phyloP scores from a whole-genome alignment of 495 filamentous ascomycete species.

The Penicillium cosmopolitanum region DNA sequence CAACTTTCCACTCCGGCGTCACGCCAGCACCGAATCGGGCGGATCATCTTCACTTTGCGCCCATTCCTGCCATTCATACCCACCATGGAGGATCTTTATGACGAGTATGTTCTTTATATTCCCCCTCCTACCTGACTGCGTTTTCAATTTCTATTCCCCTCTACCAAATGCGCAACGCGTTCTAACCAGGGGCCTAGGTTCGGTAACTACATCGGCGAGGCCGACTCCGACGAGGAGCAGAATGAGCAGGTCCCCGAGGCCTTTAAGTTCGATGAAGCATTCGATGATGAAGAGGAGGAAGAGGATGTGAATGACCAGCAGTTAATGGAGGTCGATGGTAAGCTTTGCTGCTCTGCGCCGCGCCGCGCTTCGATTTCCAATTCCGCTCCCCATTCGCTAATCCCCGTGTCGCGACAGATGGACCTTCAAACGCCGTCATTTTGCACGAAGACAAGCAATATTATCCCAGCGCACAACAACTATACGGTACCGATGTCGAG shows the following conservation, averaged over 20 bases:
- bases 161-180: not conserved
- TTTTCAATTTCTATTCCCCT: not conserved
- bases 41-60: conserved; percentile 17
- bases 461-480: conserved; percentile 92
- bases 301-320: conserved; percentile 66
- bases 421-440: conserved; percentile 94
- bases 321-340: conserved; percentile 92
- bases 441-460: conserved; percentile 99
- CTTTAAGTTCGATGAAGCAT: conserved; percentile 79
- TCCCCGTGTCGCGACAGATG: conserved; percentile 55
- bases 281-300: conserved; percentile 64
- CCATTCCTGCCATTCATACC: conserved; percentile 14
- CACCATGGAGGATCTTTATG: conserved; percentile 82
- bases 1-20: conserved; percentile 4
- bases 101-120: conserved; percentile 60
- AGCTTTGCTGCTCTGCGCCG: conserved; percentile 20
- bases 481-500: conserved; percentile 93
- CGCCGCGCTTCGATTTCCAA: too few species aligned
- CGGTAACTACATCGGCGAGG: conserved; percentile 95
- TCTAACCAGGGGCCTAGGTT: conserved; percentile 59
- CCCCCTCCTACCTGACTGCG: not conserved
- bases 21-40: not conserved
- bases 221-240: conserved; percentile 85
- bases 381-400: conserved; percentile 4
- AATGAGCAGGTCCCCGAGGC: conserved; percentile 70